Base-by-base conservation (phyloP, 331 rosid genomes). In the Phaseolus coccineus region DNA sequence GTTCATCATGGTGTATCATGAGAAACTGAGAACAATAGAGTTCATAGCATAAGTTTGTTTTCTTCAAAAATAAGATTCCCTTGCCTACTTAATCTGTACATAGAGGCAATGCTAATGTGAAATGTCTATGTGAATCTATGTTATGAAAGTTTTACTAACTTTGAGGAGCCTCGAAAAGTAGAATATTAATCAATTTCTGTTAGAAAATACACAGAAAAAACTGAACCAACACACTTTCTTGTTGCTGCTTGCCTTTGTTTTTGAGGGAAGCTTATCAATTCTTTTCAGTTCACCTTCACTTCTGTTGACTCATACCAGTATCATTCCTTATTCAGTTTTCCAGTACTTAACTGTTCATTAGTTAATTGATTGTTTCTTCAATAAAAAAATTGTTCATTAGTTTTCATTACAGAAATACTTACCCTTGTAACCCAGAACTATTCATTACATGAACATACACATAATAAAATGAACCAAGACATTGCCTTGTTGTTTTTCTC, bases 1-100 rank as follows among this genome's bases (percentile, higher is more conserved):
- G 35, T 74, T 44, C 69, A 71, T 24, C 77, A 73, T 55, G 66
- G 53, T 35, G 77, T 73, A 0, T 72, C 77, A 11, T 72, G 65
- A 27, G 44, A 57, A 57, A 35, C 25, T 64, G 3, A 66, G 33
- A 27, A 37, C 0, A 69, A 14, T 0, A 37, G 46, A 31, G 1
- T 46, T 12, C 13, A 3, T 48, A 44, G 59, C 47, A 16, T 33
- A 28, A 44, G 79, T 28, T 19, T 44, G 47, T 8, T 58, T 2
- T 61, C 51, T 30, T 31, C 30, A 53, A 64, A 75, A 63, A 27
- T 46, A 47, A 44, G 58, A 25, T 42, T 74, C 11, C 19, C 58
- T 71, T n/a, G 19, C 12, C 16, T 59, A 59, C 42, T 44, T 5
- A 30, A 46, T 52, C 14, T 80, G 84, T 80, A 63, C 52, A 80